A percentile compares a stretch with the other conserved stretches of the same genome.
These are phyloP conservation scores for Xerocomellus intermedius DNA, from an alignment of 768 basidiomycete genomes.

Conservation along the genomic window DNA sequence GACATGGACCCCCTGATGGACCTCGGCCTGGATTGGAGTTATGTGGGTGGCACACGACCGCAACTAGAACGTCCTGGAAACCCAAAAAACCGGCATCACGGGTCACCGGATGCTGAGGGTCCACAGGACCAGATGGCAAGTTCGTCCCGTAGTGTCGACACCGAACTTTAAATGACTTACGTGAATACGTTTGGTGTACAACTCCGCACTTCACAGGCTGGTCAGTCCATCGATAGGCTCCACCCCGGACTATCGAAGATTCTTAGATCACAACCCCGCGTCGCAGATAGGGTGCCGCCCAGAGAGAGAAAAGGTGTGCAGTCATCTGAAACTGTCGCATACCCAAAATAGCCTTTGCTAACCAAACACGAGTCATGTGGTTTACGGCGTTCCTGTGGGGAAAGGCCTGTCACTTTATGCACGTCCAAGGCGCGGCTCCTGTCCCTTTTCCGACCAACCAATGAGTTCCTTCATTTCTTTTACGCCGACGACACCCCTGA, in stretches of 20 bases:
- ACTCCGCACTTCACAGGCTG: slow-evolving; percentile 10
- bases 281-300: slow-evolving; percentile 27
- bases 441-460: slow-evolving; percentile 53
- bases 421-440: slow-evolving; percentile 15
- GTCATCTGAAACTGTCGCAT: slow-evolving; percentile 19
- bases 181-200: background rate
- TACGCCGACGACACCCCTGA: slow-evolving; percentile 69
- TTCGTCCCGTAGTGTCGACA: slow-evolving; percentile 5
- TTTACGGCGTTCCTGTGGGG: slow-evolving; percentile 5
- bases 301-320: no score
- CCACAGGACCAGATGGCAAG: slow-evolving; percentile 10
- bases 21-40: background rate
- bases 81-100: background rate
- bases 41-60: background rate
- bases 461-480: slow-evolving; percentile 71
- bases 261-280: slow-evolving; percentile 16
- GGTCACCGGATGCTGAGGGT: slow-evolving; percentile 1
- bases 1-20: slow-evolving; percentile 8
- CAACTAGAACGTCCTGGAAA: slow-evolving; percentile 3
- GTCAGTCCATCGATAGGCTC: slow-evolving; percentile 5
- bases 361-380: slow-evolving; percentile 8
- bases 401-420: slow-evolving; percentile 14
- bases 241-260: slow-evolving; percentile 5
- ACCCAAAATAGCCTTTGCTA: slow-evolving; percentile 15
- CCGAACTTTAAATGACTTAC: slow-evolving; percentile 7